phyloP scores from a whole-genome alignment of 2,329 filamentous ascomycete genomes.

The Huntiella bhutanensis region DNA sequence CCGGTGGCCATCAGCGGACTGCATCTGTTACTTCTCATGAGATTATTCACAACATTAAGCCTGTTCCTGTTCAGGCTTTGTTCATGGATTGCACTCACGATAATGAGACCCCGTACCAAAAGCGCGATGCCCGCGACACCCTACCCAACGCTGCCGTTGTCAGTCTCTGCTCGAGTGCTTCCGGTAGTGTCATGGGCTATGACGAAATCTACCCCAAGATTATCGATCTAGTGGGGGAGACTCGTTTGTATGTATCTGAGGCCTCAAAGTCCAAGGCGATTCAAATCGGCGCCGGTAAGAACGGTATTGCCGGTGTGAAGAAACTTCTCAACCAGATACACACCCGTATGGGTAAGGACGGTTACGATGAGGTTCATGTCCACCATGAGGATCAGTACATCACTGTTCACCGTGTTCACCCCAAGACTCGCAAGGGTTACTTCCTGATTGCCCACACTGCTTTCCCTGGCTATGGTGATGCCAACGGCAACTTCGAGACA shows the following conservation, averaged over 20 bases:
- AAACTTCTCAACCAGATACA: slow-evolving; percentile 90
- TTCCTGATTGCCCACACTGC: slow-evolving; percentile 94
- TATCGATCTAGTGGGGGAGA: slow-evolving; percentile 86
- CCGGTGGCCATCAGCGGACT: background rate
- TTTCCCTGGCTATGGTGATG: slow-evolving; percentile 75
- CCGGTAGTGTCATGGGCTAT: slow-evolving; percentile 93
- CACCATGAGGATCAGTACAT: slow-evolving; percentile 94
- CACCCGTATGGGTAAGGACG: slow-evolving; percentile 83
- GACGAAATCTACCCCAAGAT: slow-evolving; percentile 89
- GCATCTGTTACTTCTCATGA: slow-evolving; percentile 30
- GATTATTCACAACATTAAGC: slow-evolving; percentile 62
- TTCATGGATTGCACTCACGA: slow-evolving; percentile 99
- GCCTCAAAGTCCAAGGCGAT: slow-evolving; percentile 44
- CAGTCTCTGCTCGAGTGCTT: slow-evolving; percentile 86
- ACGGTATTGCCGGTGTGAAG: slow-evolving; percentile 78
- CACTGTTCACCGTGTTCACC: slow-evolving; percentile 88
- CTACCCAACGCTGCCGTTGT: slow-evolving; percentile 86
- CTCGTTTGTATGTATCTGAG: slow-evolving; percentile 58
- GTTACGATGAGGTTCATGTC: slow-evolving; percentile 87
- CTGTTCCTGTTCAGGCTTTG: slow-evolving; percentile 75
- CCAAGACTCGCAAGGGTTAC: slow-evolving; percentile 77
- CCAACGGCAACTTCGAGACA: slow-evolving; percentile 61
- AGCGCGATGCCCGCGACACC: slow-evolving; percentile 83
- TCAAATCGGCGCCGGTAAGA: slow-evolving; percentile 49
- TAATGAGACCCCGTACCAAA: slow-evolving; percentile 90